A percentile compares a stretch with the other conserved stretches of the same genome.
Evolutionary conservation across 2,329 filamentous ascomycete genomes (phyloP).

Genomic region (Nothophaeocryptopus gaeumannii): DNA sequence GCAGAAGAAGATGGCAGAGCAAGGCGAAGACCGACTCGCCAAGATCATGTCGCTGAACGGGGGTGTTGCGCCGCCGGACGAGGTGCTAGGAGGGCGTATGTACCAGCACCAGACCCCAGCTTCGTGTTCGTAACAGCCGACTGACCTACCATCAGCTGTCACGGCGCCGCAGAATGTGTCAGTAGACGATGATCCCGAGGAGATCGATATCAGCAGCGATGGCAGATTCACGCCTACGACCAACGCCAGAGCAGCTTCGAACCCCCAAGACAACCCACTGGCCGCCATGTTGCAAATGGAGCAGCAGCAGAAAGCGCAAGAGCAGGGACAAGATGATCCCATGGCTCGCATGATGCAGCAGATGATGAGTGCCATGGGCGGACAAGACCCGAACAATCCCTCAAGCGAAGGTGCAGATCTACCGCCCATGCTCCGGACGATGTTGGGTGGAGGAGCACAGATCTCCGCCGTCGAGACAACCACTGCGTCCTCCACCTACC

Average conservation of each 20-base stretch:
- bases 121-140: not conserved
- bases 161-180: constrained; percentile 34
- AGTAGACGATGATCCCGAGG: constrained; percentile 61
- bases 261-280: constrained; percentile 26
- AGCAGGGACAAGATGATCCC: constrained; percentile 52
- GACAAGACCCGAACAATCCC: constrained; percentile 34
- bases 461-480: constrained; percentile 31
- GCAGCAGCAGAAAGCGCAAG: constrained; percentile 21
- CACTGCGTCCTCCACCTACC: constrained; percentile 45
- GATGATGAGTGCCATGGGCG: constrained; percentile 39
- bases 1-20: constrained; percentile 73
- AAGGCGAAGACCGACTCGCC: constrained; percentile 67
- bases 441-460: constrained; percentile 39
- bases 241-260: constrained; percentile 7
- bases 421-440: constrained; percentile 44
- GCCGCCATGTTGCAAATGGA: constrained; percentile 34
- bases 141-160: constrained; percentile 26
- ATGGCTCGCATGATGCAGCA: constrained; percentile 75
- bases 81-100: constrained; percentile 31
- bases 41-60: constrained; percentile 70
- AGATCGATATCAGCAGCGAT: constrained; percentile 62
- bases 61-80: constrained; percentile 33
- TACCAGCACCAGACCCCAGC: not conserved
- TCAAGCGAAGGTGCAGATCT: constrained; percentile 43
- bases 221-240: constrained; percentile 19